Conservation (phyloP, 352 stramenopile species). For the Phytophthora pistaciae region DNA sequence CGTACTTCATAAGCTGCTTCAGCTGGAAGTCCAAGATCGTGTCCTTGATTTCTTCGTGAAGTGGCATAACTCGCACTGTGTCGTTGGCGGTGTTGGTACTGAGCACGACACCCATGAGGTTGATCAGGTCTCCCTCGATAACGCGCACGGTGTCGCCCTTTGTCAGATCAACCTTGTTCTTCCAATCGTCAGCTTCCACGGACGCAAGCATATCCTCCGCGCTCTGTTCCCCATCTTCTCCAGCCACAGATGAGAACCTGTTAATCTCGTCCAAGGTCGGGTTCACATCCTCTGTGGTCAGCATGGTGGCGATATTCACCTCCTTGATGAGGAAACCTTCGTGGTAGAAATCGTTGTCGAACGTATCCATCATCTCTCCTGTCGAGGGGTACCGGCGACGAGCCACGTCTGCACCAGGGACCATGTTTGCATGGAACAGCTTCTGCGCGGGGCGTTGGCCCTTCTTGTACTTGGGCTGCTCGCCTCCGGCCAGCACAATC, state of each 20-base stretch:
- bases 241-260: conserved; percentile 77
- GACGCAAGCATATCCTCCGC: conserved; percentile 73
- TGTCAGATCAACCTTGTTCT: conserved; percentile 90
- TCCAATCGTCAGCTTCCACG: conserved; percentile 88
- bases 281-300: conserved; percentile 88
- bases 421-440: conserved; percentile 79
- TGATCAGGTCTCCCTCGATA: conserved; percentile 89
- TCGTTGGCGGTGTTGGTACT: conserved; percentile 91
- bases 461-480: conserved; percentile 91
- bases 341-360: conserved; percentile 91
- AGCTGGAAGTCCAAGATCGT: conserved; percentile 92
- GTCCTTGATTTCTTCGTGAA: conserved; percentile 93
- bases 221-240: conserved; percentile 74
- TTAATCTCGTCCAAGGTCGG: conserved; percentile 91
- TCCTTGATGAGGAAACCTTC: conserved; percentile 91
- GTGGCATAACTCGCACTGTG: conserved; percentile 89
- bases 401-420: conserved; percentile 66
- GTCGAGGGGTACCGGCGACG: conserved; percentile 78
- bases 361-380: conserved; percentile 90
- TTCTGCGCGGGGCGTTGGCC: conserved; percentile 89
- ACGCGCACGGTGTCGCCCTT: conserved; percentile 91
- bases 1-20: conserved; percentile 92
- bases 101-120: conserved; percentile 91
- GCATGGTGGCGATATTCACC: conserved; percentile 88
- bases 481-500: conserved; percentile 73